Percentiles rank a stretch among this genome's conserved stretches.
Conservation (phyloP, 305 asterid genomes). For the Rubia balearica region DNA sequence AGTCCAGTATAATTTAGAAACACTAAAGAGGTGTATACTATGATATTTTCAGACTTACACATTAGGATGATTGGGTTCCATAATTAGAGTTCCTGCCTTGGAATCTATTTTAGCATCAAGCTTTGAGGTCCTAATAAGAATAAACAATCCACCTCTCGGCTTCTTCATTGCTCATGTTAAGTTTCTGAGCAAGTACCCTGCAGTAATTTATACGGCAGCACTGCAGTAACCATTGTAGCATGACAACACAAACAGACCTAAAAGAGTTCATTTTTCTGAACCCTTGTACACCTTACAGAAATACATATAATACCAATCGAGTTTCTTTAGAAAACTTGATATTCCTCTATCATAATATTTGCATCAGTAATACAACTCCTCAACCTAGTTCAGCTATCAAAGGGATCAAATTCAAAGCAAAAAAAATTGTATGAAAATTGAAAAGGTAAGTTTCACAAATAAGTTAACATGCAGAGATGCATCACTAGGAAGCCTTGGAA, state of each 20-base stretch:
- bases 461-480: not conserved
- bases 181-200: slow-evolving; percentile 92
- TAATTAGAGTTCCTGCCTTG: slow-evolving; percentile 49
- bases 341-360: not conserved
- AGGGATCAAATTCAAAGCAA: too few relatives aligned
- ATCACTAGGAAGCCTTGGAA: not conserved
- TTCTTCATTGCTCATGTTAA: slow-evolving; percentile 80
- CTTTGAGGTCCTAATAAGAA: slow-evolving; percentile 86
- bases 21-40: not conserved
- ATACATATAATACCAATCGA: not conserved
- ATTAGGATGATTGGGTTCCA: slow-evolving; percentile 81
- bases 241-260: not conserved
- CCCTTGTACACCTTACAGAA: not conserved
- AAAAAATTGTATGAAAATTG: not conserved
- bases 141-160: slow-evolving; percentile 93
- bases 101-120: slow-evolving; percentile 92
- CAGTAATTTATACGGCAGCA: slow-evolving; percentile 3
- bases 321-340: not conserved
- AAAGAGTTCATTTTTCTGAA: too few relatives aligned
- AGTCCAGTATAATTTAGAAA: not conserved
- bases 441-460: too few relatives aligned
- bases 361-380: not conserved
- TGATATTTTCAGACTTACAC: slow-evolving; percentile 53
- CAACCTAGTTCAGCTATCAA: not conserved
- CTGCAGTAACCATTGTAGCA: not conserved